phyloP scores from a whole-genome alignment of 2,329 filamentous ascomycete species.

The Stachybotrys chlorohalonatus region DNA sequence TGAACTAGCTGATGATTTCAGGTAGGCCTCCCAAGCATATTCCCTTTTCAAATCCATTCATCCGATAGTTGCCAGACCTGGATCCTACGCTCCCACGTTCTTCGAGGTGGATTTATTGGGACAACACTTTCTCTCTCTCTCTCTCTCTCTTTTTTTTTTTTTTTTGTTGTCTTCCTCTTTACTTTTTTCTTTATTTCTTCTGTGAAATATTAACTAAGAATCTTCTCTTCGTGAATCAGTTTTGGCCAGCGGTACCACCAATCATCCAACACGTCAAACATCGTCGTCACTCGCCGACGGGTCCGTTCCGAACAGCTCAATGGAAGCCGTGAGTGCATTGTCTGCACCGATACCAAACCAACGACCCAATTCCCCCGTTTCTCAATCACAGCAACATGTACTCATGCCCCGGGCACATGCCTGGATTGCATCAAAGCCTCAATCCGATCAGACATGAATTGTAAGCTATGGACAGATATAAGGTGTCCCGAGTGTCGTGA shows the following conservation, averaged over 20 bases:
- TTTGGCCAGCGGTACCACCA: conserved; percentile 16
- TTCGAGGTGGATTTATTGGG: neutral
- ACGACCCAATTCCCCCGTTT: conserved; percentile 19
- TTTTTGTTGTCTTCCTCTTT: neutral
- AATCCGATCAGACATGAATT: conserved; percentile 22
- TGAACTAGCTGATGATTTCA: conserved; percentile 19
- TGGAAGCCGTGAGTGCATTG: conserved; percentile 20
- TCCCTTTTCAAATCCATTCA: neutral
- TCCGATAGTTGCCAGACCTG: neutral
- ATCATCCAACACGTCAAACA: conserved; percentile 12
- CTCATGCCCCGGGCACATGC: conserved; percentile 22
- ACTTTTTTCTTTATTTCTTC: neutral
- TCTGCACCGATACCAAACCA: conserved; percentile 24
- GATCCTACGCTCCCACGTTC: conserved; percentile 19
- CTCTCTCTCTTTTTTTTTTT: no score
- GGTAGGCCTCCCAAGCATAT: conserved; percentile 12
- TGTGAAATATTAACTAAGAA: neutral
- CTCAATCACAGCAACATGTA: conserved; percentile 22
- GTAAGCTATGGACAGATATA: conserved; percentile 33
- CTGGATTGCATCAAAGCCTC: conserved; percentile 23
- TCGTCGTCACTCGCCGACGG: conserved; percentile 21
- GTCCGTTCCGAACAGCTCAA: conserved; percentile 10
- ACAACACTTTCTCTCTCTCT: neutral
- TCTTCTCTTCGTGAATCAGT: neutral
- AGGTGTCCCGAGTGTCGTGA: conserved; percentile 42